These are phyloP conservation scores for Botrytis medusae DNA, from an alignment of 2,329 filamentous ascomycete genomes.

Conservation along the genomic window DNA sequence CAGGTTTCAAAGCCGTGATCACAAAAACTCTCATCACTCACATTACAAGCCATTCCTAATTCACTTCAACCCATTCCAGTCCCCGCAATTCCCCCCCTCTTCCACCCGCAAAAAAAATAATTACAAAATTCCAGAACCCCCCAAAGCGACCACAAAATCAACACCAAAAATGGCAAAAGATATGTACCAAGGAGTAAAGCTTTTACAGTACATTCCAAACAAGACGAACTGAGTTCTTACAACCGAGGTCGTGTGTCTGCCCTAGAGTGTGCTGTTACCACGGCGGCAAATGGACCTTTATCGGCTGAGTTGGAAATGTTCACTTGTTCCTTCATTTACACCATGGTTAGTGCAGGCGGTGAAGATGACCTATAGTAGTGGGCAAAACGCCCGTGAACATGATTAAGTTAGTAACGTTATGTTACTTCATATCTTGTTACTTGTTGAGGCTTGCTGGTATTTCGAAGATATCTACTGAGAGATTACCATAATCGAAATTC, in stretches of 20 bases:
- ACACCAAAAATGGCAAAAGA: background rate
- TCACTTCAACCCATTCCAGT: background rate
- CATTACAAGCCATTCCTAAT: background rate
- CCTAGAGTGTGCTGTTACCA: constrained; percentile 11
- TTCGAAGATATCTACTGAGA: too few relatives aligned
- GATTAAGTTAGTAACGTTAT: too few relatives aligned
- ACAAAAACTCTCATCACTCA: background rate
- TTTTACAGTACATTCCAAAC: background rate
- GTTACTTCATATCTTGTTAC: too few relatives aligned
- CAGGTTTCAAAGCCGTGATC: too few relatives aligned
- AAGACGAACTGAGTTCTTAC: constrained; percentile 8
- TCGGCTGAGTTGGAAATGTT: background rate
- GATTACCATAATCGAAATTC: too few relatives aligned
- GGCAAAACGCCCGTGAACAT: too few relatives aligned
- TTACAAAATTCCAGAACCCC: background rate
- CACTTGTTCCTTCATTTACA: background rate
- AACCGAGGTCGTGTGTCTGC: constrained; percentile 5
- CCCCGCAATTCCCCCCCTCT: background rate
- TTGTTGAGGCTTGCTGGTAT: too few relatives aligned
- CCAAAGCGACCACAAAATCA: background rate
- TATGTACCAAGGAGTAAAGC: background rate
- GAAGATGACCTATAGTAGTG: background rate
- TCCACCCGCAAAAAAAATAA: background rate
- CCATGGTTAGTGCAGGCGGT: background rate
- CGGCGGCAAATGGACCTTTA: constrained; percentile 14